Percentiles rank a stretch among this genome's conserved stretches.
Evolutionary conservation across 2,329 filamentous ascomycete species (phyloP).

Genomic region (Colletotrichum australisinense): DNA sequence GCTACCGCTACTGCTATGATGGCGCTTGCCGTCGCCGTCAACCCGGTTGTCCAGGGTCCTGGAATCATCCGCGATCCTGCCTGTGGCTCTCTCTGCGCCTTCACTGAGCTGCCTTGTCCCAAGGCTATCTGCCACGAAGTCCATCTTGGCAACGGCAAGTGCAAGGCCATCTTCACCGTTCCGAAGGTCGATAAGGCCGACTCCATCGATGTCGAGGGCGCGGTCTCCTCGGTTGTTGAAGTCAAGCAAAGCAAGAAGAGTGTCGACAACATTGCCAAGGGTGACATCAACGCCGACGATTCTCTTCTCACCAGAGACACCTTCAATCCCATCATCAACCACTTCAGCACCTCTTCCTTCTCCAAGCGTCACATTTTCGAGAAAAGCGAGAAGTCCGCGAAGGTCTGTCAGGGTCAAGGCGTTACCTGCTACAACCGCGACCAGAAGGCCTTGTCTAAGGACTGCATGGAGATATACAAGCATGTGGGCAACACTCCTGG

Average conservation of each 20-base stretch:
- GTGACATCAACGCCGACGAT: not conserved
- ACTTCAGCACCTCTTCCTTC: not conserved
- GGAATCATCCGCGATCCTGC: not conserved
- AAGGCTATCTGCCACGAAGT: constrained; percentile 3
- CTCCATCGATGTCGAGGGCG: not conserved
- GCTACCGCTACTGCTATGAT: not conserved
- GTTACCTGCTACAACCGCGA: constrained; percentile 2
- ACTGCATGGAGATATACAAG: constrained; percentile 10
- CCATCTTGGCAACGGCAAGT: constrained; percentile 8
- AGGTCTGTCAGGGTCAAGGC: not conserved
- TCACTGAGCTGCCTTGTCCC: not conserved
- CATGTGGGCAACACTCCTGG: not conserved
- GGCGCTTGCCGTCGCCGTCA: not conserved
- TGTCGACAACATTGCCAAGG: not conserved
- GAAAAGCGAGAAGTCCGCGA: not conserved
- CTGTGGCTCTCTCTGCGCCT: constrained; percentile 7
- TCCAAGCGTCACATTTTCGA: constrained; percentile 4
- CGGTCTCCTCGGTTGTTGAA: not conserved
- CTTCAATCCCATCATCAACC: not conserved
- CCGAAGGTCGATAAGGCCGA: not conserved
- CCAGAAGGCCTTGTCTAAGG: not conserved
- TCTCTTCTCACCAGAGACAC: not conserved
- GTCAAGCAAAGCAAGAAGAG: not conserved
- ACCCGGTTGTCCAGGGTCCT: not conserved
- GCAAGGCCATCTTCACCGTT: constrained; percentile 2